phyloP scores from a whole-genome alignment of 306 rosid species.

The Albizia julibrissin region DNA sequence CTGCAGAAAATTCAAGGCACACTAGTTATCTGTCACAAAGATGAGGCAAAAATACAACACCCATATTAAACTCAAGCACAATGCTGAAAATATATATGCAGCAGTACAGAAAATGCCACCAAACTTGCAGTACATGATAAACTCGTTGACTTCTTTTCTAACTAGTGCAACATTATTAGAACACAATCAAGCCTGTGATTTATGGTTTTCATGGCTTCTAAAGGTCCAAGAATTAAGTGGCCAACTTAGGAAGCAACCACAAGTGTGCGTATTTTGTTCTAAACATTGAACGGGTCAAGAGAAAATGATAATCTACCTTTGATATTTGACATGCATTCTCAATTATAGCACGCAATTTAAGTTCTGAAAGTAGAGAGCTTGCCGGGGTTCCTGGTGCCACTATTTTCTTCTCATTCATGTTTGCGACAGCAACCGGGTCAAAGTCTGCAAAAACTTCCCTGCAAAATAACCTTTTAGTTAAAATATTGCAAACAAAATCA shows the following conservation, averaged over 20 bases:
- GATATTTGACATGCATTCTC: constrained; percentile 71
- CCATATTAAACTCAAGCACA: neutral
- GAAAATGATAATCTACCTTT: constrained; percentile 57
- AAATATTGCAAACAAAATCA: constrained; percentile 4
- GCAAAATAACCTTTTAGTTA: constrained; percentile 48
- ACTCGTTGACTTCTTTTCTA: neutral
- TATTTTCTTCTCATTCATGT: constrained; percentile 69
- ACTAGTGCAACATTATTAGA: constrained; percentile 1
- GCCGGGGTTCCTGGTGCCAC: constrained; percentile 61
- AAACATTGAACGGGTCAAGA: constrained; percentile 18
- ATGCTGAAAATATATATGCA: neutral
- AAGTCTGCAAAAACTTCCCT: constrained; percentile 80
- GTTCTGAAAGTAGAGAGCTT: constrained; percentile 66
- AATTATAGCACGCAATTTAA: constrained; percentile 63
- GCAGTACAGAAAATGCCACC: neutral
- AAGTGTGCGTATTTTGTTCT: constrained; percentile 18
- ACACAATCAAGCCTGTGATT: neutral
- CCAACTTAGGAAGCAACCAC: neutral
- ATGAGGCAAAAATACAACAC: neutral
- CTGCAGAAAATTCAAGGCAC: constrained; percentile 22
- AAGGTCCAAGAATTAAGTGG: constrained; percentile 10
- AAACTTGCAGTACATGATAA: neutral
- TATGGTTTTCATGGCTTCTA: neutral
- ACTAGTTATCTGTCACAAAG: neutral
- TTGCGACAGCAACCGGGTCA: constrained; percentile 65